phyloP scores from a whole-genome alignment of 768 basidiomycete species.

The Rossbeevera mucosa region DNA sequence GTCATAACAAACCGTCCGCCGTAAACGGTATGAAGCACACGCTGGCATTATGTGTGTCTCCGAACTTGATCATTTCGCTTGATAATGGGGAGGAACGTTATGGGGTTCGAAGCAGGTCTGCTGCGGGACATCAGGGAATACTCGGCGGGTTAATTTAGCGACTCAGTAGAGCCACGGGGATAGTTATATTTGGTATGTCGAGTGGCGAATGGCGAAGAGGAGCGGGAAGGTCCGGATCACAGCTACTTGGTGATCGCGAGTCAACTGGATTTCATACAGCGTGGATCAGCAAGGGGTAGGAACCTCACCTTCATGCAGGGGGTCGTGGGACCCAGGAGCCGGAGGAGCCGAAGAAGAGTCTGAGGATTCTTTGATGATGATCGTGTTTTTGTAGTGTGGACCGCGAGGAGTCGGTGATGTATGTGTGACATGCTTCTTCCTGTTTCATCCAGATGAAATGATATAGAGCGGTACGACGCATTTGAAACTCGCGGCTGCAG shows the following conservation, averaged over 20 bases:
- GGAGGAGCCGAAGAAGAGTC: background rate
- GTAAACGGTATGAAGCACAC: slow-evolving; percentile 8
- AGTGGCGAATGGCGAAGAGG: background rate
- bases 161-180: slow-evolving; percentile 2
- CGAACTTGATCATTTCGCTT: slow-evolving; percentile 16
- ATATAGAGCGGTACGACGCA: slow-evolving; percentile 1
- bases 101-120: slow-evolving; percentile 19
- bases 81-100: slow-evolving; percentile 21
- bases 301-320: slow-evolving; percentile 8
- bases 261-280: background rate
- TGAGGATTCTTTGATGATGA: slow-evolving; percentile 3
- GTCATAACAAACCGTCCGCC: background rate
- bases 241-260: background rate
- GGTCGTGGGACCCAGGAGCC: background rate
- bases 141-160: slow-evolving; percentile 3
- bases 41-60: background rate
- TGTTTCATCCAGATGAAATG: slow-evolving; percentile 25
- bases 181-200: background rate
- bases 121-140: slow-evolving; percentile 10
- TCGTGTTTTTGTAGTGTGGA: slow-evolving; percentile 6
- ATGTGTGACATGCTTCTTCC: slow-evolving; percentile 10
- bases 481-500: slow-evolving; percentile 9
- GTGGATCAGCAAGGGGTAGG: background rate
- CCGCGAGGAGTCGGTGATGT: slow-evolving; percentile 4
- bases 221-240: slow-evolving; percentile 4